phyloP scores from a whole-genome alignment of 164 flowering plant species.

The Platanus orientalis region DNA sequence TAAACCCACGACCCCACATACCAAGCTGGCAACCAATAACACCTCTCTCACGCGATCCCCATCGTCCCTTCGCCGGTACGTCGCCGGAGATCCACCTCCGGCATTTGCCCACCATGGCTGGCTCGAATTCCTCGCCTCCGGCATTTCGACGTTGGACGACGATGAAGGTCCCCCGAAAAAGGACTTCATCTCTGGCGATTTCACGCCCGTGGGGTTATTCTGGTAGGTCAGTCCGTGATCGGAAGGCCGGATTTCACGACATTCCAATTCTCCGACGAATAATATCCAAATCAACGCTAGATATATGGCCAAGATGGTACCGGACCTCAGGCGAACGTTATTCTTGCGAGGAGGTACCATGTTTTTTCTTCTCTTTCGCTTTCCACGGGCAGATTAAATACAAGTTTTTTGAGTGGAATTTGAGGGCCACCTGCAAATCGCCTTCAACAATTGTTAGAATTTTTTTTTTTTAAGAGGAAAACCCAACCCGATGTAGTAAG shows the following conservation, averaged over 20 bases:
- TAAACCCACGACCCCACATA: constrained; percentile 44
- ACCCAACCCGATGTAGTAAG: too few relatives aligned
- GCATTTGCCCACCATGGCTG: constrained; percentile 31
- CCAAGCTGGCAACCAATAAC: constrained; percentile 37
- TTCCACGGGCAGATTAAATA: too few relatives aligned
- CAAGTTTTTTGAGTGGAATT: too few relatives aligned
- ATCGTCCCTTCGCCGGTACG: constrained; percentile 1
- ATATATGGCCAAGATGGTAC: too few relatives aligned
- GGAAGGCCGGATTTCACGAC: constrained; percentile 29
- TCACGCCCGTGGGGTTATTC: constrained; percentile 7
- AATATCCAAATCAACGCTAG: too few relatives aligned
- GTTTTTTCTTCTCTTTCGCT: too few relatives aligned
- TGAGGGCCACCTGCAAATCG: too few relatives aligned
- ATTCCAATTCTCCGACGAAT: too few relatives aligned
- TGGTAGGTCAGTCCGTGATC: constrained; percentile 43
- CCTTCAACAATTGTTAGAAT: too few relatives aligned
- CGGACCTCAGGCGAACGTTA: too few relatives aligned
- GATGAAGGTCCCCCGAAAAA: constrained; percentile 28
- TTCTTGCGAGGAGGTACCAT: too few relatives aligned
- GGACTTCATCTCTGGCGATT: constrained; percentile 26
- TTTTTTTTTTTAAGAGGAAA: too few relatives aligned
- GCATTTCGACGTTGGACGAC: constrained; percentile 15
- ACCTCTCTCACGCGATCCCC: constrained; percentile 30
- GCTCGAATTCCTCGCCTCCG: constrained; percentile 34
- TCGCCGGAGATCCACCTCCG: neutral